Conservation (phyloP, 768 basidiomycete genomes). For the Tremella mesenterica region DNA sequence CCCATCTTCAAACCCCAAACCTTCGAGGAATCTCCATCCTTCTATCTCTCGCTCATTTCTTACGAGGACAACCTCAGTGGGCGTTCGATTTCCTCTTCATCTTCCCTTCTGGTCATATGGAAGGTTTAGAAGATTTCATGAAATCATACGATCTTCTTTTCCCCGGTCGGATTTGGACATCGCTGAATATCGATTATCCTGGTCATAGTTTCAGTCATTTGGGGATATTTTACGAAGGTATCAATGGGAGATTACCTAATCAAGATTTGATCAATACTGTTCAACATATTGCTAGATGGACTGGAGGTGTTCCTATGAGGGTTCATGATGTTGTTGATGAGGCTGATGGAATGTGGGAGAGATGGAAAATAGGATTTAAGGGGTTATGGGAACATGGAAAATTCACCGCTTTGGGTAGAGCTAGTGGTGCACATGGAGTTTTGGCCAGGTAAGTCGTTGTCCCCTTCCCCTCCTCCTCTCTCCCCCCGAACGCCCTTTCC, state of each 20-base stretch:
- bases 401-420: slow-evolving; percentile 68
- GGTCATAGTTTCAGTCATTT: slow-evolving; percentile 94
- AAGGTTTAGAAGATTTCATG: slow-evolving; percentile 90
- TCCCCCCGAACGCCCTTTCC: no score
- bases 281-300: slow-evolving; percentile 58
- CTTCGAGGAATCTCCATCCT: slow-evolving; percentile 79
- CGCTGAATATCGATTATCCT: slow-evolving; percentile 87
- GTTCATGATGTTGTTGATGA: slow-evolving; percentile 62
- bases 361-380: slow-evolving; percentile 49
- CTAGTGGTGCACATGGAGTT: slow-evolving; percentile 81
- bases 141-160: slow-evolving; percentile 71
- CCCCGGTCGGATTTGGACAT: slow-evolving; percentile 84
- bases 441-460: slow-evolving; percentile 68
- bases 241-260: slow-evolving; percentile 90
- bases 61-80: slow-evolving; percentile 66
- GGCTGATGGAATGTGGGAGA: slow-evolving; percentile 2
- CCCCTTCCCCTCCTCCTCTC: no score
- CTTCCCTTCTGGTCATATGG: slow-evolving; percentile 74
- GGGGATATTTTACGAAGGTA: slow-evolving; percentile 90
- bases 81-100: slow-evolving; percentile 88
- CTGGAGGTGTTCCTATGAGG: slow-evolving; percentile 66
- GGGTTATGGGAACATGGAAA: slow-evolving; percentile 63
- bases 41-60: slow-evolving; percentile 69
- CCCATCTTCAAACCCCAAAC: slow-evolving; percentile 54
- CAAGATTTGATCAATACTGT: slow-evolving; percentile 88